Evolutionary conservation across 2,329 filamentous ascomycete genomes (phyloP), one percentile per base, ranked within the genome.

Genomic region (Teratosphaeria viscida): DNA sequence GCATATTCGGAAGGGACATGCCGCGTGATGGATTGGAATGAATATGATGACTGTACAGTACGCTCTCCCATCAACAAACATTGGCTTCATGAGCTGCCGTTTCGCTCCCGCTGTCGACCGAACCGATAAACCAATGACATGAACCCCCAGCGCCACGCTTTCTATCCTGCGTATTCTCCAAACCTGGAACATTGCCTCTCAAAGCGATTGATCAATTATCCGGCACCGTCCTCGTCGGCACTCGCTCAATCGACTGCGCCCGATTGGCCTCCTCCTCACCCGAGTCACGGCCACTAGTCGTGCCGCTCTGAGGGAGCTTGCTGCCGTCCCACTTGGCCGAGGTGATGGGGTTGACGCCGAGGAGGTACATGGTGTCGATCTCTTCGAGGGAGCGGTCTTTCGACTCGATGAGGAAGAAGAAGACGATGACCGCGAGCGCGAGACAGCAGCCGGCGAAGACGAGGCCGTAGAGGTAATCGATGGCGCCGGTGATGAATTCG

Each of bases 351-450:
- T 66, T 70, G 58, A 74, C 71, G 32, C 67, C 63, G n/a, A 72
- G 62, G 23, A 73, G 62, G 62, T 73, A 74, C 71, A 74, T 73
- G 11, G 71, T 73, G 61, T 75, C 73, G 29, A 74, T 75, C 62
- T 75, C 73, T 63, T 75, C 73, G 26, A 75, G 64, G 3, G 65
- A 68, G 27, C 72, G 63, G 56, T 73, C 73, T 61, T 75, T 71
- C 59, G 64, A 67, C 61, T 75, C 73, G 52, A 70, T 71, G 23
- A 75, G 63, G 66, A 74, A 75, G 65, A 74, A 74, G 66, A 72
- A 75, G 14, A 73, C 69, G 37, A 73, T 65, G 23, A 69, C 59
- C 4, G 68, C 67, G 27, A 70, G 66, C 8, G 69, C 66, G 26
- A 71, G 61, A 62, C 69, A 72, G 65, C 72, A 74, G 23, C 65